Evolutionary conservation across 306 rosid genomes (phyloP), one percentile per base, ranked within the genome.

Genomic region (Corylus americana): DNA sequence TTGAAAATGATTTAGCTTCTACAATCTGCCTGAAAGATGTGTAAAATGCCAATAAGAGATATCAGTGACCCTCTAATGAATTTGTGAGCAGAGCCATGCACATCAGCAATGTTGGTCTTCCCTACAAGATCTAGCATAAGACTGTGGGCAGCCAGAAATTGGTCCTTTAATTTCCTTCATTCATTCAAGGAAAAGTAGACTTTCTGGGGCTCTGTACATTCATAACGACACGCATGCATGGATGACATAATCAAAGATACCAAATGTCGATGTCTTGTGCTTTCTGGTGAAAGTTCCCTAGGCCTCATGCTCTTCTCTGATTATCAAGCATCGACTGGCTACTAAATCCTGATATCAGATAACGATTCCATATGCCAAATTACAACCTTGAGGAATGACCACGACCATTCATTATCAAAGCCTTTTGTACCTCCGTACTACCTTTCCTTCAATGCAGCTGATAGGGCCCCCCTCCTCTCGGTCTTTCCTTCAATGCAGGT

Each of bases 1-100:
- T 78, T 13, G 87, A 71, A 44, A 80, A 84, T 29, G 88, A 69
- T 54, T 89, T 92, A 70, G 78, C 73, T 22, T 89, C 86, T 2
- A 89, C 92, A 47, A 93, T 81, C 78, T 82, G 88, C 77, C 86
- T 87, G 42, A 89, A 79, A 51, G 92, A 79, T 31, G 86, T 83
- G 11, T 81, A 71, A 49, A 93, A 87, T 50, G 97, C 90, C 35
- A 31, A 31, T 31, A 31, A 1, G 35, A 31, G 35, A 31, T 31
- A 31, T 1, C 35, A 31, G 35, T 31, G 35, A 2, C 2, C 35
- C 2, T 31, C 35, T 31, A 31, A 31, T 31, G 35, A 31, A 31
- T 31, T 31, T 31, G 35, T 31, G 35, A 31, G 35, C 35, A 31
- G 35, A 31, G 35, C 35, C 35, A 31, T 31, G 35, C 2, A 31